Evolutionary conservation across 805 yeast genomes (phyloP).

Genomic region (Nakazawaea ambrosiae): DNA sequence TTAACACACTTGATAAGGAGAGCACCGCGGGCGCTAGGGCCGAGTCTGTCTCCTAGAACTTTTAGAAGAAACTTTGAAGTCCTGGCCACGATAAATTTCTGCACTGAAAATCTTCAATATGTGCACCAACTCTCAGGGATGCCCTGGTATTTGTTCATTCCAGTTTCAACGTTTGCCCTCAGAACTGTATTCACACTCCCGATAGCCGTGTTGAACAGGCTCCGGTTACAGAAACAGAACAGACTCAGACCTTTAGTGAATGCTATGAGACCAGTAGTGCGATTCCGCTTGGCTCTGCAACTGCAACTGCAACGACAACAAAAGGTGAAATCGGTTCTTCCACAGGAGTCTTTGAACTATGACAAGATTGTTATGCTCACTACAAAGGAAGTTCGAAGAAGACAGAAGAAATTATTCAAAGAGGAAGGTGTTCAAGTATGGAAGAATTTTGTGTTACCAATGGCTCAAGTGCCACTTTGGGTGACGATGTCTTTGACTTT

Average conservation of each 20-base stretch:
- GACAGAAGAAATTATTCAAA: conserved; percentile 67
- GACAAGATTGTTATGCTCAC: conserved; percentile 75
- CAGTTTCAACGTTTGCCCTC: conserved; percentile 59
- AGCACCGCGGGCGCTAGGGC: too few relatives aligned
- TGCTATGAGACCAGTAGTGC: conserved; percentile 71
- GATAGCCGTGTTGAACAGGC: conserved; percentile 65
- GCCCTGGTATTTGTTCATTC: conserved; percentile 83
- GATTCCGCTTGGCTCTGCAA: conserved; percentile 44
- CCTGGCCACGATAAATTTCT: conserved; percentile 7
- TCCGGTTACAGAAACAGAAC: conserved; percentile 63
- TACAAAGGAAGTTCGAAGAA: conserved; percentile 67
- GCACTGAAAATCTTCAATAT: conserved; percentile 30
- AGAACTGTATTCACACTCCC: conserved; percentile 71
- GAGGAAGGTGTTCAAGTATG: conserved; percentile 66
- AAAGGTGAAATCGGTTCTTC: conserved; percentile 20
- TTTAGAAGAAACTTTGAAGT: conserved; percentile 4
- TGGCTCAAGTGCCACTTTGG: conserved; percentile 86
- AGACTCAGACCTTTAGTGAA: conserved; percentile 61
- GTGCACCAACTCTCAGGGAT: conserved; percentile 52
- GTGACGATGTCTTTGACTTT: conserved; percentile 68
- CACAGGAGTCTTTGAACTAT: conserved; percentile 43
- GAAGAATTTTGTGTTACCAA: conserved; percentile 72
- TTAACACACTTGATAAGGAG: too few relatives aligned
- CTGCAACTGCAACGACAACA: conserved; percentile 29
- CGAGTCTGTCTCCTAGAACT: too few relatives aligned